Percentiles rank a stretch among this genome's conserved stretches.
Evolutionary conservation across 179 eudicot genomes (phyloP).

Genomic region (Beta lomatogona): DNA sequence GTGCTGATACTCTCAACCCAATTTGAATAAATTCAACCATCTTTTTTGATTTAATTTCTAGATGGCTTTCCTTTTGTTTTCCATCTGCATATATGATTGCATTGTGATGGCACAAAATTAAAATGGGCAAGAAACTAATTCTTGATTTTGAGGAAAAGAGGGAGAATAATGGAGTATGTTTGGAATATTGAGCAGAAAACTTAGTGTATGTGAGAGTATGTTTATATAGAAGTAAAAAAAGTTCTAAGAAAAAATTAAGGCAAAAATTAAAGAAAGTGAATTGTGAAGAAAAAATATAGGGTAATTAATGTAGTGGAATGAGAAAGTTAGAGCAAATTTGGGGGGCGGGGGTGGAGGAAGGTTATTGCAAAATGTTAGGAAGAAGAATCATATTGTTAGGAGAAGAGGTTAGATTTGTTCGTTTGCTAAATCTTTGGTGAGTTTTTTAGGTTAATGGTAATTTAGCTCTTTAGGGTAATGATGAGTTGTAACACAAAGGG

Average conservation of each 20-base stretch:
- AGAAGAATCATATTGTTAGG: not conserved
- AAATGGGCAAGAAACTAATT: not conserved
- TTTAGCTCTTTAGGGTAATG: too few species aligned
- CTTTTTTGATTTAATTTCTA: not conserved
- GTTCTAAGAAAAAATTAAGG: too few species aligned
- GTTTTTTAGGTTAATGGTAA: not conserved
- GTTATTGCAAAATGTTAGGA: not conserved
- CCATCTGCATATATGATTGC: conserved; percentile 1
- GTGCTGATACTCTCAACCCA: conserved; percentile 37
- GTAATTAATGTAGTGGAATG: not conserved
- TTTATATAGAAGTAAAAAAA: not conserved
- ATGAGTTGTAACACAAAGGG: too few species aligned
- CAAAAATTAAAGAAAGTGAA: too few species aligned
- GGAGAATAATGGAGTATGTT: not conserved
- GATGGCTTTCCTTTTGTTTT: conserved; percentile 19
- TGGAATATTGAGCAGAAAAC: not conserved
- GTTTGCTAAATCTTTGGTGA: not conserved
- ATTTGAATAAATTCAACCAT: conserved; percentile 18
- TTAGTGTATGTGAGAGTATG: not conserved
- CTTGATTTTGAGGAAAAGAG: not conserved
- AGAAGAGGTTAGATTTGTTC: not conserved
- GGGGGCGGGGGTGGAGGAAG: too few species aligned
- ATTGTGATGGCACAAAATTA: not conserved
- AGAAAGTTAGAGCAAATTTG: not conserved
- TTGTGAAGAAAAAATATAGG: not conserved